These are phyloP conservation scores for Phytophthora citrophthora DNA, from an alignment of 352 stramenopile species.

Conservation along the genomic window DNA sequence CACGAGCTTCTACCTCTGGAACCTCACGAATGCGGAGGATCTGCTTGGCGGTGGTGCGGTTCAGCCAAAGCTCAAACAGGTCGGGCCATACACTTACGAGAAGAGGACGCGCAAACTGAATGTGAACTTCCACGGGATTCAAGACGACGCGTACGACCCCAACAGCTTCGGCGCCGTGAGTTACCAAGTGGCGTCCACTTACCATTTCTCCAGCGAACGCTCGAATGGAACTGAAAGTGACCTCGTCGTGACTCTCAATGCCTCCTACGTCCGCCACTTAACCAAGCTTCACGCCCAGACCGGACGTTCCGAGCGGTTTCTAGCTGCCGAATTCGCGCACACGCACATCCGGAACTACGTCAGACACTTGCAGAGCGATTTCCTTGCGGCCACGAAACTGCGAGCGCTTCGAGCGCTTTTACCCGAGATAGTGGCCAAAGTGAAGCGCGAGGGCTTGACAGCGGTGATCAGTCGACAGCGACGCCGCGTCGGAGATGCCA, in stretches of 20 bases:
- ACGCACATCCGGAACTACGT: conserved; percentile 49
- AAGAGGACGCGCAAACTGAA: conserved; percentile 65
- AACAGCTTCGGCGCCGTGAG: conserved; percentile 46
- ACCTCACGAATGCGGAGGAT: conserved; percentile 63
- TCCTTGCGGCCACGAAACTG: conserved; percentile 69
- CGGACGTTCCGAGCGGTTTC: conserved; percentile 61
- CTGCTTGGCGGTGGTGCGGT: conserved; percentile 31
- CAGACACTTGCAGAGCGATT: conserved; percentile 46
- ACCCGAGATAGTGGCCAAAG: conserved; percentile 35
- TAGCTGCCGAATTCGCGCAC: conserved; percentile 70
- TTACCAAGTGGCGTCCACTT: conserved; percentile 57
- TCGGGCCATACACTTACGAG: conserved; percentile 77
- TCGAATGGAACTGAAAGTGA: conserved; percentile 75
- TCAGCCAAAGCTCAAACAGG: conserved; percentile 45
- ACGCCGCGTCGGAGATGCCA: conserved; percentile 49
- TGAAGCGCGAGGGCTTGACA: conserved; percentile 44
- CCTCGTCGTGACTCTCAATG: conserved; percentile 60
- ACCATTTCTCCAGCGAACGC: conserved; percentile 48
- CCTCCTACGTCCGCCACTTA: conserved; percentile 61
- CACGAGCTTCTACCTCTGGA: conserved; percentile 75
- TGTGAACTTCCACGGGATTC: conserved; percentile 45
- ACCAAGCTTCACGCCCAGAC: conserved; percentile 44
- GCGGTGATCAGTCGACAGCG: conserved; percentile 51
- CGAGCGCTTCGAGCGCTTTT: conserved; percentile 56
- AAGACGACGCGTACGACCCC: conserved; percentile 17